Conservation (phyloP, 2,329 filamentous ascomycete species). For the Didymella pomorum region DNA sequence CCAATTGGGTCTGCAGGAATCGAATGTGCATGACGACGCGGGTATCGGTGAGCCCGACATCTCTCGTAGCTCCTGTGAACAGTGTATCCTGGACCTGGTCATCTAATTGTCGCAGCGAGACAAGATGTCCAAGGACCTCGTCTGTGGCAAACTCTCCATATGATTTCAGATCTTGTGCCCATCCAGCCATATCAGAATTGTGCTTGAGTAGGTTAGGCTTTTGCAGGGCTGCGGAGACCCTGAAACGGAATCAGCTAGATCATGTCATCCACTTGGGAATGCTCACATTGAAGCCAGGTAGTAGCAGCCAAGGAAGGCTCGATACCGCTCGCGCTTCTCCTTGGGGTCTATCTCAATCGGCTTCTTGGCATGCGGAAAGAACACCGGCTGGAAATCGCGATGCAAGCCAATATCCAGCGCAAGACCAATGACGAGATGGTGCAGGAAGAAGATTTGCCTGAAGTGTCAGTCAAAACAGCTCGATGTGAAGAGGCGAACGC, state of each 20-base stretch:
- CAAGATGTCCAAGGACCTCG: slow-evolving; percentile 32
- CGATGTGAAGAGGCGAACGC: slow-evolving; percentile 4
- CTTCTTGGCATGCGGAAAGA: slow-evolving; percentile 16
- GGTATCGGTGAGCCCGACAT: slow-evolving; percentile 38
- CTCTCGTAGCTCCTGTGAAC: slow-evolving; percentile 29
- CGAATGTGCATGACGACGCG: slow-evolving; percentile 41
- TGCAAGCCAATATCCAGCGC: slow-evolving; percentile 46
- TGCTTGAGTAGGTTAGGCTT: slow-evolving; percentile 46
- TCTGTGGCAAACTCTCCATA: slow-evolving; percentile 39
- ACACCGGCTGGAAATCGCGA: slow-evolving; percentile 27
- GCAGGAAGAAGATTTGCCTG: slow-evolving; percentile 38
- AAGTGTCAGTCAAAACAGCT: background rate
- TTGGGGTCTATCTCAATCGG: slow-evolving; percentile 18
- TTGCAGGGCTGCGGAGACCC: slow-evolving; percentile 39
- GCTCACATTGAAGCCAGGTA: slow-evolving; percentile 45
- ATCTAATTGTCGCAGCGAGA: slow-evolving; percentile 42
- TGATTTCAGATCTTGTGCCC: slow-evolving; percentile 30
- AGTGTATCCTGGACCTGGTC: slow-evolving; percentile 45
- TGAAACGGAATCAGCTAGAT: slow-evolving; percentile 15
- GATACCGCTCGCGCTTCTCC: slow-evolving; percentile 39
- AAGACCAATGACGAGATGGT: slow-evolving; percentile 43
- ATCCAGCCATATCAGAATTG: slow-evolving; percentile 40
- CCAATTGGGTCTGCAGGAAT: slow-evolving; percentile 39
- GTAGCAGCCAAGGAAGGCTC: slow-evolving; percentile 46
- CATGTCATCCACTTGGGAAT: no score